Evolutionary conservation across 495 filamentous ascomycete genomes (phyloP).

Genomic region (Hypoxylon subgilvum): DNA sequence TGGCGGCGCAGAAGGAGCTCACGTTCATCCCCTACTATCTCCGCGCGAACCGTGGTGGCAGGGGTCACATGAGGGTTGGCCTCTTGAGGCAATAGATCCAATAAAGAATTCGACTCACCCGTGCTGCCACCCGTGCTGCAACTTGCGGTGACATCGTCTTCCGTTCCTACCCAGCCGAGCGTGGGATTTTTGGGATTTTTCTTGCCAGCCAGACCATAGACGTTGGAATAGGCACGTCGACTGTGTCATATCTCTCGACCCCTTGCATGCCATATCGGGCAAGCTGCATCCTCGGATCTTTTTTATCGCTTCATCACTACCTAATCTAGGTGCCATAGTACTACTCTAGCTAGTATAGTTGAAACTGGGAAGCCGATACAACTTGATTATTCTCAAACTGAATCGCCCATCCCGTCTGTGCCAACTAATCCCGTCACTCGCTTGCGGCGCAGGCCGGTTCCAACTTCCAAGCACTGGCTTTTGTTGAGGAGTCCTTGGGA

Average conservation of each 20-base stretch:
- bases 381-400: conserved; percentile 26
- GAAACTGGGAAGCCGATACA: conserved; percentile 27
- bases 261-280: conserved; percentile 29
- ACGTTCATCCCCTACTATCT: conserved; percentile 59
- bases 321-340: conserved; percentile 21
- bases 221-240: conserved; percentile 25
- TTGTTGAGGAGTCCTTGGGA: too few relatives aligned
- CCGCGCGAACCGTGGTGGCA: conserved; percentile 58
- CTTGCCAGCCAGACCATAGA: conserved; percentile 6
- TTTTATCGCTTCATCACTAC: conserved; percentile 16
- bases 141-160: conserved; percentile 26
- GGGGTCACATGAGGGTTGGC: conserved; percentile 59
- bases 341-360: conserved; percentile 29
- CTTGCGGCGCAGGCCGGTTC: conserved; percentile 2
- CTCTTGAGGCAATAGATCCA: conserved; percentile 39
- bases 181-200: too few relatives aligned
- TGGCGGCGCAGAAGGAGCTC: conserved; percentile 41
- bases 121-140: conserved; percentile 6
- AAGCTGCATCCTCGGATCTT: conserved; percentile 33
- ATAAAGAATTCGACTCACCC: neutral
- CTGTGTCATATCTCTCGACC: conserved; percentile 21
- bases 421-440: neutral
- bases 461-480: too few relatives aligned
- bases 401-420: conserved; percentile 16
- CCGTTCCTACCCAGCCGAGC: conserved; percentile 17